A percentile compares a stretch with the other conserved stretches of the same genome.
Conservation (phyloP, 495 filamentous ascomycete species). For the Aspergillus asperescens region DNA sequence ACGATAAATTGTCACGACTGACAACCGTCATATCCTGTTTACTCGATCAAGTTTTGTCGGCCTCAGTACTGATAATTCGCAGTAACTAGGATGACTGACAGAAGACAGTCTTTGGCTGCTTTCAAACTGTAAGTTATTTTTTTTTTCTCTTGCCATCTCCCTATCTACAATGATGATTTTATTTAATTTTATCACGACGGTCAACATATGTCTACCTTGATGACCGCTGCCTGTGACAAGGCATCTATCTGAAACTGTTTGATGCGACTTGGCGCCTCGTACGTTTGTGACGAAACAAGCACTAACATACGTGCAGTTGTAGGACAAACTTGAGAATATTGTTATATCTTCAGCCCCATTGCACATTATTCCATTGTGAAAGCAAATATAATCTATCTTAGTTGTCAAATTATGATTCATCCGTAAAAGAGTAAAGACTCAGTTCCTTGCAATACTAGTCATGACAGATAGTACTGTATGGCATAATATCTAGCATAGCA, state of each 20-base stretch:
- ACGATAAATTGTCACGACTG: slow-evolving; percentile 50
- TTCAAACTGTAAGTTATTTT: slow-evolving; percentile 21
- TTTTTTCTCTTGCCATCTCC: slow-evolving; percentile 2
- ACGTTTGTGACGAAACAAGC: neutral
- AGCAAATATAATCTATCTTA: too few relatives aligned
- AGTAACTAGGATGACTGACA: neutral
- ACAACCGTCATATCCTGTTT: slow-evolving; percentile 25
- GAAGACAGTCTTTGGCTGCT: neutral
- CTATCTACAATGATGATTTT: slow-evolving; percentile 69
- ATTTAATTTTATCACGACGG: slow-evolving; percentile 85
- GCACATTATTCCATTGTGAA: too few relatives aligned
- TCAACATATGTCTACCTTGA: slow-evolving; percentile 90
- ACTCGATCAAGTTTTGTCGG: slow-evolving; percentile 10
- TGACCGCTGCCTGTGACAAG: slow-evolving; percentile 88
- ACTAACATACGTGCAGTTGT: slow-evolving; percentile 2
- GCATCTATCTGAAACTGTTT: slow-evolving; percentile 57
- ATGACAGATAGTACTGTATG: too few relatives aligned
- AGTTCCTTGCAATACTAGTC: too few relatives aligned
- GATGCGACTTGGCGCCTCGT: neutral
- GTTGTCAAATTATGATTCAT: too few relatives aligned
- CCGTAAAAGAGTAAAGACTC: too few relatives aligned
- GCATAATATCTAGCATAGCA: too few relatives aligned
- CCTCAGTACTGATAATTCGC: slow-evolving; percentile 7
- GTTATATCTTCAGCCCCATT: too few relatives aligned
- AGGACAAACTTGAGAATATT: too few relatives aligned